Evolutionary conservation across 805 yeast species (phyloP).

Genomic region (Candida ortonii): DNA sequence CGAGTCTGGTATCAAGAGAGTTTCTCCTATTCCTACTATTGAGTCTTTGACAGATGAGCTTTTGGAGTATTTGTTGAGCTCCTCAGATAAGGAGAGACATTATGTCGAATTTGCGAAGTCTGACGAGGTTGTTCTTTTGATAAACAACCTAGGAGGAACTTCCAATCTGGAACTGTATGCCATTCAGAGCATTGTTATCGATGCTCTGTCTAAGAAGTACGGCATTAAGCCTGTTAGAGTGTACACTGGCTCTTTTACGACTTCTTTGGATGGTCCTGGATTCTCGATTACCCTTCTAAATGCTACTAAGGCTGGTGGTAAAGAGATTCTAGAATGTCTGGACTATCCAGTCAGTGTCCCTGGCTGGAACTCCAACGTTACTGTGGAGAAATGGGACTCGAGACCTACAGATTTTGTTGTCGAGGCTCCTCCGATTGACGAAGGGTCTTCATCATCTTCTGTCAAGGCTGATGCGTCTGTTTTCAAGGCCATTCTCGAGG

Average conservation of each 20-base stretch:
- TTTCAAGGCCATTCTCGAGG: slow-evolving; percentile 36
- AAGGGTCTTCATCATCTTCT: slow-evolving; percentile 31
- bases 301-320: slow-evolving; percentile 50
- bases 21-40: slow-evolving; percentile 67
- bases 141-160: slow-evolving; percentile 90
- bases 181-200: slow-evolving; percentile 59
- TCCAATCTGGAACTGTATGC: slow-evolving; percentile 76
- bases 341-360: slow-evolving; percentile 77
- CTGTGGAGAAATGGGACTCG: slow-evolving; percentile 23
- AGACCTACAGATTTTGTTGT: slow-evolving; percentile 25
- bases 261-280: slow-evolving; percentile 91
- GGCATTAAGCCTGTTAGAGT: slow-evolving; percentile 63
- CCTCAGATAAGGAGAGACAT: slow-evolving; percentile 70
- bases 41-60: slow-evolving; percentile 57
- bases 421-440: slow-evolving; percentile 29
- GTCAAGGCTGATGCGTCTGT: slow-evolving; percentile 31
- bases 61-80: slow-evolving; percentile 58
- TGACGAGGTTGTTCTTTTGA: slow-evolving; percentile 64
- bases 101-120: slow-evolving; percentile 63
- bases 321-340: slow-evolving; percentile 49
- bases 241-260: slow-evolving; percentile 75
- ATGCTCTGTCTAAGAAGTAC: slow-evolving; percentile 50
- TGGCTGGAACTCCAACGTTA: slow-evolving; percentile 65
- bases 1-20: slow-evolving; percentile 77
- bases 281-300: slow-evolving; percentile 82